Evolutionary conservation across 129 eudicot genomes (phyloP), one percentile per base, ranked within the genome.

Genomic region (Flaveria ramosissima): DNA sequence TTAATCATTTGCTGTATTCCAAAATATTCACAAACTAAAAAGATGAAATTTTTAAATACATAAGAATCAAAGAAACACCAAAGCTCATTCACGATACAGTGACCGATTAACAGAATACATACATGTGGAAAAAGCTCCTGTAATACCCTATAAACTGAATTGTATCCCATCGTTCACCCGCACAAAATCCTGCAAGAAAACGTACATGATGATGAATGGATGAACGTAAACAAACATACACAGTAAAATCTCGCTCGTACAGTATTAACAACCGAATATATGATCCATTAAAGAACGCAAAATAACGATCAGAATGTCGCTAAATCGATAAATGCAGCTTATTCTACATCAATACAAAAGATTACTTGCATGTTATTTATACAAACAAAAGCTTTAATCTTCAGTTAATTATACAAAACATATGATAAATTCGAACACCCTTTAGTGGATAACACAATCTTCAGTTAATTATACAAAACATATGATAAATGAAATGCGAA

Each of bases 91-190:
- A 45, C 14, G 47, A 43, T 10, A 45, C 13, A 48, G 16, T 19
- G 1, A 57, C 64, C 23, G 30, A 2, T 53, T 12, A 2, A 48
- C 53, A 13, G 13, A 14, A 12, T 3, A 48, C 39, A 66, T 83
- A 90, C 98, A 97, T 88, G 88, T 4, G 96, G 98, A 61, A 93
- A 93, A 41, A 93, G 53, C 53, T 90, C 96, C 74, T 26, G 77
- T 73, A 93, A 80, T 10, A 75, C 70, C 77, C 24, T 81, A 63
- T 86, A 82, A 17, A 93, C 96, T 51, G 86, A 65, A 43, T 76
- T 82, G 80, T 85, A 88, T 15, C 86, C 98, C 98, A 93, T 93
- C 63, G 19, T 76, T 48, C 65, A 56, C 70, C 8, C 15, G 30
- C 81, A 26, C 74, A 26, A 43, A 69, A 79, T 14, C 48, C 86